phyloP scores from a whole-genome alignment of 2,329 filamentous ascomycete genomes.

The Alternaria gaisen region DNA sequence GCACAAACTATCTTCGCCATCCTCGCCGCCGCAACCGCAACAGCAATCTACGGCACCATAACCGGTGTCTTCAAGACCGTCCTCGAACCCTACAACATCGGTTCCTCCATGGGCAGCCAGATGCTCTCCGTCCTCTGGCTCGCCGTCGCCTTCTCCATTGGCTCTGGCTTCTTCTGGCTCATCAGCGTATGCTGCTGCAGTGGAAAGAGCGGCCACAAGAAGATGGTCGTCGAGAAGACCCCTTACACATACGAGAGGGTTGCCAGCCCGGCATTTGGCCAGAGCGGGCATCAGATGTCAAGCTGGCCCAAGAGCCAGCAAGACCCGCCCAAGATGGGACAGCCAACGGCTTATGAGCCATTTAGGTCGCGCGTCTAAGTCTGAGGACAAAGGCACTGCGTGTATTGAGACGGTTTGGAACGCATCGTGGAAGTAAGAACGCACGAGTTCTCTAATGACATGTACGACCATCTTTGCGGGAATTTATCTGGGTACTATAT shows the following conservation, averaged over 20 bases:
- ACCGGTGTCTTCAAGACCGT: constrained; percentile 72
- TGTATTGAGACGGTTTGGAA: background rate
- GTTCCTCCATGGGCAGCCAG: constrained; percentile 69
- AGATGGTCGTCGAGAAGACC: constrained; percentile 65
- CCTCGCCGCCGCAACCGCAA: constrained; percentile 75
- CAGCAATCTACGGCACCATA: constrained; percentile 75
- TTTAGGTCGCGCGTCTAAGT: constrained; percentile 46
- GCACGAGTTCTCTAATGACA: constrained; percentile 14
- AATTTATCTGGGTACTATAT: background rate
- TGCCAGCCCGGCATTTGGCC: constrained; percentile 50
- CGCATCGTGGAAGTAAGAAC: background rate
- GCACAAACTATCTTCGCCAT: constrained; percentile 66
- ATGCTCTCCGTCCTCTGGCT: constrained; percentile 83
- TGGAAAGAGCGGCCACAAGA: constrained; percentile 63
- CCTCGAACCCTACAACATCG: constrained; percentile 75
- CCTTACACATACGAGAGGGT: constrained; percentile 69
- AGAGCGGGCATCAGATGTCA: constrained; percentile 37
- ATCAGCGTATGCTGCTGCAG: constrained; percentile 92
- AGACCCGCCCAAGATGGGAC: constrained; percentile 35
- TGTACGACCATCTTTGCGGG: constrained; percentile 19
- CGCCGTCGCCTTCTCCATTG: constrained; percentile 78
- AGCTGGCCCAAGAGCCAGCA: constrained; percentile 28
- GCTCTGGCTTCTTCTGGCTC: constrained; percentile 86
- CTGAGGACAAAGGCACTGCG: background rate
- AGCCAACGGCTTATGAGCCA: constrained; percentile 53